phyloP scores from a whole-genome alignment of 1,139 yeast genomes.

The Yamadazyma mexicana region DNA sequence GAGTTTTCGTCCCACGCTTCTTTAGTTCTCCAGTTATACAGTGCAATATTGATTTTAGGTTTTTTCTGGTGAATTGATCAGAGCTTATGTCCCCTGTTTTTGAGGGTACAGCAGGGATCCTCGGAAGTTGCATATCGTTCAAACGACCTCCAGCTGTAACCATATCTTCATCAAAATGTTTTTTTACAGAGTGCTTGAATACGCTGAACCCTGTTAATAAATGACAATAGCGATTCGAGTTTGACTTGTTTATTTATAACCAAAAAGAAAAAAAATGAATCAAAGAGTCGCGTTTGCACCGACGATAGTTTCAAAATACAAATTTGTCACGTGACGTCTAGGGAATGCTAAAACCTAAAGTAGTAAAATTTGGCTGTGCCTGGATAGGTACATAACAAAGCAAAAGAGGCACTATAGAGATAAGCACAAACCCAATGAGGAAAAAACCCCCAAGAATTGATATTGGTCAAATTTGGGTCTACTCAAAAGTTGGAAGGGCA shows the following conservation, averaged over 20 bases:
- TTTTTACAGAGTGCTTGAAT: not conserved
- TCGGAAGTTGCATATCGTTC: constrained; percentile 27
- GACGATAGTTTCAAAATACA: too few species aligned
- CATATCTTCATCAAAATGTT: not conserved
- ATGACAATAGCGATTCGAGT: not conserved
- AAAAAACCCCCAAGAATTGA: too few species aligned
- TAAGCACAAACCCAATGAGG: too few species aligned
- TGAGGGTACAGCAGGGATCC: constrained; percentile 18
- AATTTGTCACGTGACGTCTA: not conserved
- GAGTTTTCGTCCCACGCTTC: constrained; percentile 54
- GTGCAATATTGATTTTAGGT: constrained; percentile 64
- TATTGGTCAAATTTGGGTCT: too few species aligned
- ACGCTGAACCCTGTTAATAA: not conserved
- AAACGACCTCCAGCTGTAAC: not conserved
- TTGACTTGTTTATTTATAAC: not conserved
- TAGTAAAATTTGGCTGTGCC: too few species aligned
- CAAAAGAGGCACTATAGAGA: too few species aligned
- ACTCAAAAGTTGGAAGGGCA: too few species aligned
- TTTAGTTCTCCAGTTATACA: constrained; percentile 65
- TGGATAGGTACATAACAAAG: too few species aligned
- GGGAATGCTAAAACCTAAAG: not conserved
- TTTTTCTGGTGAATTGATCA: constrained; percentile 59
- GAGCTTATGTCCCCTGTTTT: constrained; percentile 16
- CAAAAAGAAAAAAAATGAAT: not conserved
- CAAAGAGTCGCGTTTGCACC: constrained; percentile 1